Conservation (phyloP, 169 alveolate genomes). For the Eimeria sp. region DNA sequence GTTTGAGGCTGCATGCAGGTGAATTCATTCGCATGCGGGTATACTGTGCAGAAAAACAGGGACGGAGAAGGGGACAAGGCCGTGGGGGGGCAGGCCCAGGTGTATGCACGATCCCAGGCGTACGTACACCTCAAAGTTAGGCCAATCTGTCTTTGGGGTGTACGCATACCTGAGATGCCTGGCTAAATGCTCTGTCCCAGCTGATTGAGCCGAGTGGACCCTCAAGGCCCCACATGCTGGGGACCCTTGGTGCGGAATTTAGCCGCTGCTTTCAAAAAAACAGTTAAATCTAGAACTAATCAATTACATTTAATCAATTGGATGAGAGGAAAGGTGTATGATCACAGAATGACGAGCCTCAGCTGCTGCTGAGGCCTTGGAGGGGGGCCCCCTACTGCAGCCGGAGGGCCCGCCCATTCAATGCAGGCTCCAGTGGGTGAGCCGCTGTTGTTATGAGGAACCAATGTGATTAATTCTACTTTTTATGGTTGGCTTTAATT, state of each 20-base stretch:
- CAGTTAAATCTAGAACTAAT: not conserved
- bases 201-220: not conserved
- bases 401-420: not conserved
- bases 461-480: not conserved
- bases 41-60: not conserved
- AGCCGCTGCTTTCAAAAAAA: not conserved
- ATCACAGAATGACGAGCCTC: not conserved
- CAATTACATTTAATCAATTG: not conserved
- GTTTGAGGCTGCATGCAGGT: constrained; percentile 20
- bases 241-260: not conserved
- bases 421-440: not conserved
- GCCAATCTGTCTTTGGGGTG: too few relatives aligned
- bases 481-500: not conserved
- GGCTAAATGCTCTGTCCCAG: not conserved
- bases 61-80: not conserved
- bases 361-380: not conserved
- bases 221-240: constrained; percentile 20
- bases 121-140: not conserved
- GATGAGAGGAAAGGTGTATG: not conserved
- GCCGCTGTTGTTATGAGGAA: not conserved
- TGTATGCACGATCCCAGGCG: too few relatives aligned
- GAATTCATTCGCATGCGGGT: not conserved
- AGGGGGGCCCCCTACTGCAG: not conserved
- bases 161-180: not conserved
- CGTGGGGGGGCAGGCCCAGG: too few relatives aligned